These are phyloP conservation scores for Moniliella sp. DNA, from an alignment of 1,284 basidiomycete species.

Conservation along the genomic window DNA sequence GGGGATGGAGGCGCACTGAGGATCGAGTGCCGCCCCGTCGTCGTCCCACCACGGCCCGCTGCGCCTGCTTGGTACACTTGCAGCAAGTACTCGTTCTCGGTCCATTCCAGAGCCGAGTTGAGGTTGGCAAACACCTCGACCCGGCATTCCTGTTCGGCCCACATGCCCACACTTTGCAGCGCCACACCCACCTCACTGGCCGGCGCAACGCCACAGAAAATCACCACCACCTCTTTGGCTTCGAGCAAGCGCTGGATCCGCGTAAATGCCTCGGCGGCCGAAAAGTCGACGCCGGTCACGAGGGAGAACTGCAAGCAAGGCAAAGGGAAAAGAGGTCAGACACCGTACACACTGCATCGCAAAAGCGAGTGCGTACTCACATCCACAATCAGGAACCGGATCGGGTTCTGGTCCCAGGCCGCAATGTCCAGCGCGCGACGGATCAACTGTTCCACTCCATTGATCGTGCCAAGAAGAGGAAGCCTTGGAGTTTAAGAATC, in stretches of 20 bases:
- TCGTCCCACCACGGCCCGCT: no score
- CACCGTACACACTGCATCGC: background rate
- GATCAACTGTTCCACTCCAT: constrained; percentile 57
- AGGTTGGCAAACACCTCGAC: constrained; percentile 57
- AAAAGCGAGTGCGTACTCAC: background rate
- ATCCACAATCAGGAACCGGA: constrained; percentile 47
- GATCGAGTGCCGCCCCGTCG: no score
- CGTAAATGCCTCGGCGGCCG: constrained; percentile 79
- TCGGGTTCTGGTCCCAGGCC: constrained; percentile 54
- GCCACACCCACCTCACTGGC: constrained; percentile 23
- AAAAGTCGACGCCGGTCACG: constrained; percentile 77
- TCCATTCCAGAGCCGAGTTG: constrained; percentile 82
- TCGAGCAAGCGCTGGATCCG: constrained; percentile 63
- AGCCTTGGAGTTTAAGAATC: constrained; percentile 65
- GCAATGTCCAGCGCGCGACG: constrained; percentile 51
- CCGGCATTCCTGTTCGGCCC: constrained; percentile 37
- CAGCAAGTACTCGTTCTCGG: constrained; percentile 8
- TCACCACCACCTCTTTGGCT: constrained; percentile 56
- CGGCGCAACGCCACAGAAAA: constrained; percentile 55
- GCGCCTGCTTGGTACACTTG: no score
- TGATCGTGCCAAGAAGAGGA: constrained; percentile 92
- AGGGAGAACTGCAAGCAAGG: constrained; percentile 56
- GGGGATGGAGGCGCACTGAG: no score
- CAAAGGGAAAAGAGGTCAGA: background rate
- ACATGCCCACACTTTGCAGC: constrained; percentile 44